These are phyloP conservation scores for Aspergillus alliaceus DNA, from an alignment of 2,329 filamentous ascomycete species.

Conservation along the genomic window DNA sequence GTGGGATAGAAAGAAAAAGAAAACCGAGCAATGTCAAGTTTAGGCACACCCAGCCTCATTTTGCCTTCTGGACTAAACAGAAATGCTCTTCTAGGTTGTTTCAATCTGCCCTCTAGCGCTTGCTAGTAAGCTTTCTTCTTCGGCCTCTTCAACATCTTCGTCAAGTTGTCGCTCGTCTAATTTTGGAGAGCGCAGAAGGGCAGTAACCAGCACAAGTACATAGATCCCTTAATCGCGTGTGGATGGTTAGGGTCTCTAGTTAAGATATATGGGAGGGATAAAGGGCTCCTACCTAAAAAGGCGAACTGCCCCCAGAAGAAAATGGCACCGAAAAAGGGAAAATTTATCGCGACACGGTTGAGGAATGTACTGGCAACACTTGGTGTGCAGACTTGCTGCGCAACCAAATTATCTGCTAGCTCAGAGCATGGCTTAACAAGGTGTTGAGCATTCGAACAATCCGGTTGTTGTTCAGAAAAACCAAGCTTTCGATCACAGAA, in stretches of 20 bases:
- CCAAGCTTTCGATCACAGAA: conserved; percentile 76
- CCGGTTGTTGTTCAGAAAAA: conserved; percentile 65
- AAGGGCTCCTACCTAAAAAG: conserved; percentile 62
- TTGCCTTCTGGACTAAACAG: conserved; percentile 51
- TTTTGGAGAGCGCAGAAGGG: conserved; percentile 76
- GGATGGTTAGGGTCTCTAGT: not conserved
- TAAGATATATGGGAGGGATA: not conserved
- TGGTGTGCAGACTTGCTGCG: conserved; percentile 81
- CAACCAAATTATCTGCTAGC: conserved; percentile 66
- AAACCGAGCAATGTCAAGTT: not conserved
- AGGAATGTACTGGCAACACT: conserved; percentile 89
- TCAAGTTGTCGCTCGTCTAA: conserved; percentile 77
- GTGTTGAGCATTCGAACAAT: conserved; percentile 67
- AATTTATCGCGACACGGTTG: conserved; percentile 88
- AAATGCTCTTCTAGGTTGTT: conserved; percentile 86
- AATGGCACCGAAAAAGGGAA: conserved; percentile 90
- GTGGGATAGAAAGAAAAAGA: too few species aligned
- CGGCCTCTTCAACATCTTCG: conserved; percentile 84
- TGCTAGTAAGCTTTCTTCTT: conserved; percentile 88
- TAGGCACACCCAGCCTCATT: conserved; percentile 9
- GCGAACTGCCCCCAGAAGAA: conserved; percentile 95
- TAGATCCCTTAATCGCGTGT: conserved; percentile 58
- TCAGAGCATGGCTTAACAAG: conserved; percentile 83
- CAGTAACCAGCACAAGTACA: conserved; percentile 74
- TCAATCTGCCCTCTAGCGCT: conserved; percentile 79